A percentile compares a stretch with the other conserved stretches of the same genome.
Conservation (phyloP, 805 yeast species). For the Saturnispora quitensis region DNA sequence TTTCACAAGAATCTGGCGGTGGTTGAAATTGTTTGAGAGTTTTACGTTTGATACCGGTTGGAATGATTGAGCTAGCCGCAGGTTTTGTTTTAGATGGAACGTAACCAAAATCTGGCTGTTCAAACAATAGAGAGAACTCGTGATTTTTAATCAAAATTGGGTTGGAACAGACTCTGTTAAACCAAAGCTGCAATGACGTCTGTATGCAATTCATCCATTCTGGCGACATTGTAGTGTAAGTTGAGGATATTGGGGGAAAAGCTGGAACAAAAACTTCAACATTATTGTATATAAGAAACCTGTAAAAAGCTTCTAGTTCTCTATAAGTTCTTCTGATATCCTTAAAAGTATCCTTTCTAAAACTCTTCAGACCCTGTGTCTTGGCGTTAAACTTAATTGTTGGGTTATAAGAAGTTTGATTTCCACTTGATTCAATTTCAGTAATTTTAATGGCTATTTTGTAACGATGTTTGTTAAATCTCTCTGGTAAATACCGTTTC, state of each 20-base stretch:
- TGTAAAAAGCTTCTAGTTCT: conserved; percentile 69
- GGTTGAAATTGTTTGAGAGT: conserved; percentile 87
- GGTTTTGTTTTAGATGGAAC: conserved; percentile 33
- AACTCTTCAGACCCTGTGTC: conserved; percentile 56
- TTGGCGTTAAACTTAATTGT: conserved; percentile 61
- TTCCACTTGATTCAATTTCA: conserved; percentile 60
- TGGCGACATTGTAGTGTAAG: conserved; percentile 76
- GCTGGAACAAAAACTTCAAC: conserved; percentile 92
- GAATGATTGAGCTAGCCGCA: conserved; percentile 37
- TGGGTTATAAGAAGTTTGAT: conserved; percentile 60
- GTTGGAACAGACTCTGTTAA: conserved; percentile 59
- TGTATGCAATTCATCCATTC: conserved; percentile 61
- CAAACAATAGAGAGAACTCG: conserved; percentile 67
- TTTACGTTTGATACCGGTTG: conserved; percentile 80
- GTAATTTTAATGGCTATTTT: conserved; percentile 46
- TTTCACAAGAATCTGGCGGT: conserved; percentile 81
- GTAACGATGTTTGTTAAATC: conserved; percentile 33
- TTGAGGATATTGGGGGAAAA: conserved; percentile 63
- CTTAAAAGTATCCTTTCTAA: conserved; percentile 58
- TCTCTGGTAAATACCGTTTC: conserved; percentile 40
- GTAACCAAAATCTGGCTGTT: conserved; percentile 31
- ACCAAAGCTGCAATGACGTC: conserved; percentile 73
- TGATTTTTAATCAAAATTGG: conserved; percentile 82
- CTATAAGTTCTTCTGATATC: conserved; percentile 72
- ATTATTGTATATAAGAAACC: conserved; percentile 69